These are phyloP conservation scores for Botryotinia calthae DNA, from an alignment of 2,329 filamentous ascomycete species.

Conservation along the genomic window DNA sequence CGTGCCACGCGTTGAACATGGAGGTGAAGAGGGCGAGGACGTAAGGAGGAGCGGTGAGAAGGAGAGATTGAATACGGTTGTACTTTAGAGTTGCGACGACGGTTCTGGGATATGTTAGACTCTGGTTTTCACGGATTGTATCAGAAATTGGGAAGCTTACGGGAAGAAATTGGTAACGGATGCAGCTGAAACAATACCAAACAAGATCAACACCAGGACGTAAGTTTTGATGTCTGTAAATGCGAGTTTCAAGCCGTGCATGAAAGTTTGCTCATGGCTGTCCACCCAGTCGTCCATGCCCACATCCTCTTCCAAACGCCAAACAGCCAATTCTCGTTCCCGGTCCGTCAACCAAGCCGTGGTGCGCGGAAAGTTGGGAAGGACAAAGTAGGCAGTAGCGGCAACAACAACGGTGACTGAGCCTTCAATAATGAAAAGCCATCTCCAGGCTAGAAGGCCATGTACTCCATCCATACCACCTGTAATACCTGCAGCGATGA, in stretches of 20 bases:
- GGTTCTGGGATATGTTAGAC: slow-evolving; percentile 46
- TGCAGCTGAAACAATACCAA: slow-evolving; percentile 55
- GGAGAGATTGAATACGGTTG: slow-evolving; percentile 55
- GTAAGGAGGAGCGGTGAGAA: slow-evolving; percentile 65
- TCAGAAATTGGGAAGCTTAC: slow-evolving; percentile 39
- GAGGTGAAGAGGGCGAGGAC: slow-evolving; percentile 60
- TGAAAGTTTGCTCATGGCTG: slow-evolving; percentile 20
- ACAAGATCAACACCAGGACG: slow-evolving; percentile 41
- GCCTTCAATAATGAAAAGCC: slow-evolving; percentile 70
- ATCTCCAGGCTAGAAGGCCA: slow-evolving; percentile 61
- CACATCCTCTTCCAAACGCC: slow-evolving; percentile 60
- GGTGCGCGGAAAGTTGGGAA: slow-evolving; percentile 66
- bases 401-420: slow-evolving; percentile 62
- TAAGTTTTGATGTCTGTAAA: slow-evolving; percentile 54
- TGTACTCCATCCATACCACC: slow-evolving; percentile 58
- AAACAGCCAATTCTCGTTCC: slow-evolving; percentile 55
- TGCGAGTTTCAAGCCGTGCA: slow-evolving; percentile 49
- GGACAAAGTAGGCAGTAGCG: slow-evolving; percentile 51
- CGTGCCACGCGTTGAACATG: slow-evolving; percentile 66
- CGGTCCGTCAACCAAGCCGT: slow-evolving; percentile 56
- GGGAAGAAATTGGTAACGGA: slow-evolving; percentile 69
- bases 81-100: slow-evolving; percentile 69
- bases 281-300: slow-evolving; percentile 40
- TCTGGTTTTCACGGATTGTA: not conserved
- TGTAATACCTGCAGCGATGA: slow-evolving; percentile 63